Evolutionary conservation across 2,329 filamentous ascomycete species (phyloP).

Genomic region (Nothophoma quercina): DNA sequence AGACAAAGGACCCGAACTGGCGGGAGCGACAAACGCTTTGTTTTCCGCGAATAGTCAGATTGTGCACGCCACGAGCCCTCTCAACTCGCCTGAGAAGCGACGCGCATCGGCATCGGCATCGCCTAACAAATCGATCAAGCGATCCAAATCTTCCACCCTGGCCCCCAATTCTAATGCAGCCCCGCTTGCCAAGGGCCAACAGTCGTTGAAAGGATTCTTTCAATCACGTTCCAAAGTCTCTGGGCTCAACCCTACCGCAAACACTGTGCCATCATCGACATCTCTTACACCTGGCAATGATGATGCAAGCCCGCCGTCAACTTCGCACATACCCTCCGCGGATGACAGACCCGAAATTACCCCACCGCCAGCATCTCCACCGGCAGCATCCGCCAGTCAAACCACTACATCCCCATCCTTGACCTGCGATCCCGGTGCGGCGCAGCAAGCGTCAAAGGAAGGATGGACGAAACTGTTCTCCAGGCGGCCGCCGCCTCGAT

Average conservation of each 20-base stretch:
- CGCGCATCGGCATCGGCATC: conserved; percentile 29
- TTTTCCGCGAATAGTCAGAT: conserved; percentile 1
- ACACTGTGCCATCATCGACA: conserved; percentile 7
- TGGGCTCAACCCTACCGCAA: conserved; percentile 10
- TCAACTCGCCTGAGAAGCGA: conserved; percentile 43
- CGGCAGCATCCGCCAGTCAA: conserved; percentile 7
- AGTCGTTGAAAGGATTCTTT: conserved; percentile 81
- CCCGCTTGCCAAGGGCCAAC: conserved; percentile 57
- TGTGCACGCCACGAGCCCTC: conserved; percentile 21
- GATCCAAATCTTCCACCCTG: conserved; percentile 55
- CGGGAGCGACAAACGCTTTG: conserved; percentile 23
- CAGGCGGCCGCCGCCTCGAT: conserved; percentile 76
- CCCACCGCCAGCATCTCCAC: conserved; percentile 10
- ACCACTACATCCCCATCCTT: conserved; percentile 15
- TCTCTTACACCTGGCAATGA: conserved; percentile 1
- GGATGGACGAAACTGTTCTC: conserved; percentile 86
- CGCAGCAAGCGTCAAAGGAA: conserved; percentile 73
- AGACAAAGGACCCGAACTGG: conserved; percentile 14
- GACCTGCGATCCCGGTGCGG: conserved; percentile 35
- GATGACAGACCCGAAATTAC: conserved; percentile 4
- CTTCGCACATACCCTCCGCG: not conserved
- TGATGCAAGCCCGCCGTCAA: conserved; percentile 4
- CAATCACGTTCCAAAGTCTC: conserved; percentile 45
- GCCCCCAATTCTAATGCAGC: conserved; percentile 28
- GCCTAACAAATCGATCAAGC: conserved; percentile 52